Evolutionary conservation across 2,329 filamentous ascomycete genomes (phyloP), one percentile per base, ranked within the genome.

Genomic region (Fusarium camptoceras): DNA sequence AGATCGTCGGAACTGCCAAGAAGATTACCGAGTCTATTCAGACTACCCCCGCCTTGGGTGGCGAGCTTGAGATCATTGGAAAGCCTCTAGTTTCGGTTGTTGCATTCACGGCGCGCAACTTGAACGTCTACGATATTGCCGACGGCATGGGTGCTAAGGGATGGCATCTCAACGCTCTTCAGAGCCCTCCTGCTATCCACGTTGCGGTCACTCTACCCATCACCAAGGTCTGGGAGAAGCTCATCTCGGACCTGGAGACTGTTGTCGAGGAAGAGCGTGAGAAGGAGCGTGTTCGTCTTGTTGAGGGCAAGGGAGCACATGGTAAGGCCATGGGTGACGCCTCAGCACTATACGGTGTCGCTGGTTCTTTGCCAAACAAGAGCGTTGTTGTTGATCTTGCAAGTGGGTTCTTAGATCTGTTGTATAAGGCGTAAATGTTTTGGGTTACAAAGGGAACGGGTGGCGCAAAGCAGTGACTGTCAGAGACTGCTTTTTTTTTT

Each of bases 81-180:
- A 88, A 91, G 59, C 96, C 96, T 1, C 87, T 97, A 53, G 94
- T 98, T 54, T 94, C 91, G 12, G 96, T 99, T 28, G 89, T 99
- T 7, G 92, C 96, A 2, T 98, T 98, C 82, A 88, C 88, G 14
- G 90, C 92, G n/a, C 87, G 88, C 73, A 91, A 88, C n/a, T 87
- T 99, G 43, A 90, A 98, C 81, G 92, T 97, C 69, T 99, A 99
- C 82, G 94, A 97, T 77, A 89, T 99, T 71, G 94, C 95, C 10
- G 96, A 99, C 80, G 92, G 84, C 72, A 95, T 99, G 91, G 88
- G 87, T 15, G 83, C 83, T 1, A 91, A 91, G 76, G 95, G 96
- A 5, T 99, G 96, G 96, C 96, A 99, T 82, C 85, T 99, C 64
- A 99, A 98, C 77, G 93, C 94, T 5, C 86, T 99, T 68, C 96